Conservation (phyloP, 352 stramenopile genomes). For the Phytophthora quininea region DNA sequence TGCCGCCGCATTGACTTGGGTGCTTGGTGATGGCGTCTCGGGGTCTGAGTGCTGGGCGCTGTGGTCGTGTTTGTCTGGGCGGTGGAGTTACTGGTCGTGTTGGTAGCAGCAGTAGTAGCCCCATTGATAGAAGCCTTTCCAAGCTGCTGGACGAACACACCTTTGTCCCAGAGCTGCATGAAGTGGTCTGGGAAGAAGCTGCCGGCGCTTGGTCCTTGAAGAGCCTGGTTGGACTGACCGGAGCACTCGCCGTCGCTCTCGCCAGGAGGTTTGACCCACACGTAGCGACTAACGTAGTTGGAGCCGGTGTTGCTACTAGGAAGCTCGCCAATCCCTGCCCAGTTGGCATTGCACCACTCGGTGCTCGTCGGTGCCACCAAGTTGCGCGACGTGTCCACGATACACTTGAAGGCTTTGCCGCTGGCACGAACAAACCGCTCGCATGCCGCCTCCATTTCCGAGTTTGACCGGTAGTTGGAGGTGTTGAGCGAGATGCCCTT, state of each 20-base stretch:
- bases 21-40: not conserved
- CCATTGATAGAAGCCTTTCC: slow-evolving; percentile 25
- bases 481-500: slow-evolving; percentile 66
- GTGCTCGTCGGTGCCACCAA: slow-evolving; percentile 20
- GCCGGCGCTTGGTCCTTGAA: slow-evolving; percentile 46
- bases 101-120: slow-evolving; percentile 10
- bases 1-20: not conserved
- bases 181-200: slow-evolving; percentile 61
- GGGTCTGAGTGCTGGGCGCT: not conserved
- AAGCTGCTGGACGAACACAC: slow-evolving; percentile 44
- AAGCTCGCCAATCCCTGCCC: slow-evolving; percentile 41
- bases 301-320: slow-evolving; percentile 40
- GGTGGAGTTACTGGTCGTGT: slow-evolving; percentile 17
- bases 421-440: slow-evolving; percentile 35
- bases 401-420: slow-evolving; percentile 42
- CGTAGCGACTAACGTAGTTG: slow-evolving; percentile 36
- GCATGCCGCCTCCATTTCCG: slow-evolving; percentile 38
- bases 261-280: slow-evolving; percentile 56
- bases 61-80: not conserved
- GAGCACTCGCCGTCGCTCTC: slow-evolving; percentile 55
- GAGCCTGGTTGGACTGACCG: slow-evolving; percentile 29
- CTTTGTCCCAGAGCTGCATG: slow-evolving; percentile 61
- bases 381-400: slow-evolving; percentile 52
- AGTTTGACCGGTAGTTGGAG: slow-evolving; percentile 54
- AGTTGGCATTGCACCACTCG: slow-evolving; percentile 56